phyloP scores from a whole-genome alignment of 2,329 filamentous ascomycete genomes.

The Paracorniculantispora psalliotae region DNA sequence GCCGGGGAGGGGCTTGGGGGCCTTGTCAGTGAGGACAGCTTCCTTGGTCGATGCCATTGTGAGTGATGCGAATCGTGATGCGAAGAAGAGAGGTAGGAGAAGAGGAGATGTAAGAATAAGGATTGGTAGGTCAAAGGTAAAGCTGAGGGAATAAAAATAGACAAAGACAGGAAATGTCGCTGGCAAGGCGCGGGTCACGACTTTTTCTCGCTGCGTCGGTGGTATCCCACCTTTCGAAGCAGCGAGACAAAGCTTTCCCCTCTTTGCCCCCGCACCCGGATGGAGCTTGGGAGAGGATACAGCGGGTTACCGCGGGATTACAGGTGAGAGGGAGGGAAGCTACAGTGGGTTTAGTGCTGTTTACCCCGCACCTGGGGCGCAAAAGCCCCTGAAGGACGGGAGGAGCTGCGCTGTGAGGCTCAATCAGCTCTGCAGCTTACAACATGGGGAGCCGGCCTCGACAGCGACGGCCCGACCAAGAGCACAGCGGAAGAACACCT shows the following conservation, averaged over 20 bases:
- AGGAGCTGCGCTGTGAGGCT: neutral
- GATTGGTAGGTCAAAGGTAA: neutral
- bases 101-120: neutral
- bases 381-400: neutral
- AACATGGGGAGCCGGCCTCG: too few relatives aligned
- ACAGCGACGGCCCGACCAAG: too few relatives aligned
- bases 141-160: neutral
- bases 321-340: too few relatives aligned
- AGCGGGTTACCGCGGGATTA: neutral
- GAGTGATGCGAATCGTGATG: conserved; percentile 3
- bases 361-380: neutral
- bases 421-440: too few relatives aligned
- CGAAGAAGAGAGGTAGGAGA: neutral
- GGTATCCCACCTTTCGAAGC: neutral
- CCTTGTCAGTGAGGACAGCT: conserved; percentile 35
- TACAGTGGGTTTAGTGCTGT: neutral
- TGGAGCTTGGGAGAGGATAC: neutral
- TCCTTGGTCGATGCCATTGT: conserved; percentile 30
- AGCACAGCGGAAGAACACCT: too few relatives aligned
- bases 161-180: neutral
- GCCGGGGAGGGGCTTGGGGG: conserved; percentile 34
- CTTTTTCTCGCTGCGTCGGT: neutral
- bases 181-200: neutral
- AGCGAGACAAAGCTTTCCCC: neutral
- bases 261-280: conserved; percentile 3